These are phyloP conservation scores for Penicillium bovifimosum DNA, from an alignment of 495 filamentous ascomycete genomes.

Conservation along the genomic window DNA sequence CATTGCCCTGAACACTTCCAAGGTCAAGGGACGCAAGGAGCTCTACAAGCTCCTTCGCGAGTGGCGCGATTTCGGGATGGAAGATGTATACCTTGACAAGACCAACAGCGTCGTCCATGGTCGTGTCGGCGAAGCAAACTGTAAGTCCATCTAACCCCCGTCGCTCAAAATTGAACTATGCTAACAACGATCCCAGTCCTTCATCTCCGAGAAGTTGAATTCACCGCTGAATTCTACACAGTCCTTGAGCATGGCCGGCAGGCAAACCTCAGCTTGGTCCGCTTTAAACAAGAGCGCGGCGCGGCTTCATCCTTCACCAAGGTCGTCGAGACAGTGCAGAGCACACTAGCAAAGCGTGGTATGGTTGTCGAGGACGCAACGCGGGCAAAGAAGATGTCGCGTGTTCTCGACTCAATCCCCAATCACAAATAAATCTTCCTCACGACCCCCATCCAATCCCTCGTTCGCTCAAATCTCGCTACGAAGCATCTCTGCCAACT, in stretches of 20 bases:
- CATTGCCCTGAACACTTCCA: slow-evolving; percentile 67
- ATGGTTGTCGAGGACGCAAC: slow-evolving; percentile 61
- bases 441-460: background rate
- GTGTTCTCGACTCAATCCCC: slow-evolving; percentile 30
- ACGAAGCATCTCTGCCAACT: background rate
- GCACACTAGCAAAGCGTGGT: slow-evolving; percentile 50
- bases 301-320: slow-evolving; percentile 79
- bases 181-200: slow-evolving; percentile 48
- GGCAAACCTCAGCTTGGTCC: slow-evolving; percentile 66
- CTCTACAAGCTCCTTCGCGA: slow-evolving; percentile 64
- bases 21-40: slow-evolving; percentile 66
- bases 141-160: too few species aligned
- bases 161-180: too few species aligned
- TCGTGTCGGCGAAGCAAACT: slow-evolving; percentile 65
- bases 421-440: slow-evolving; percentile 7
- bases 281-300: slow-evolving; percentile 82
- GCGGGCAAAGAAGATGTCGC: slow-evolving; percentile 59
- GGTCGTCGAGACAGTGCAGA: slow-evolving; percentile 68
- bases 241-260: slow-evolving; percentile 71
- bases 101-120: slow-evolving; percentile 67
- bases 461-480: background rate
- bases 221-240: slow-evolving; percentile 78
- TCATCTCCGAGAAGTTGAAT: slow-evolving; percentile 67
- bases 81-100: slow-evolving; percentile 69
- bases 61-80: slow-evolving; percentile 76